A percentile compares a stretch with the other conserved stretches of the same genome.
Evolutionary conservation across 805 yeast genomes (phyloP).

Genomic region (Kuraishia capsulata): DNA sequence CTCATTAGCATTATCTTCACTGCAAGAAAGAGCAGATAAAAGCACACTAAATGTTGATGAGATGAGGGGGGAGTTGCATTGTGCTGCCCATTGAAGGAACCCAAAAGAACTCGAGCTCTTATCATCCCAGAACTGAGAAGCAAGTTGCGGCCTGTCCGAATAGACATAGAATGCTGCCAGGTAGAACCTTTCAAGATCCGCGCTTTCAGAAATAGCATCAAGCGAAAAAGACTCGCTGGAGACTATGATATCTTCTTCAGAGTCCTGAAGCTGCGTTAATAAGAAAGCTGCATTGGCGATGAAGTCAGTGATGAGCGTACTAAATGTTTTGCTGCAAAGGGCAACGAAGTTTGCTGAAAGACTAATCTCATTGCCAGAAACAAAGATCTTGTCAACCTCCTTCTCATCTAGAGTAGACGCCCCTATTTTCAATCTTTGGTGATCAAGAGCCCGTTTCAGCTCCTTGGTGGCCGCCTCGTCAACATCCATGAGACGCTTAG

Average conservation of each 20-base stretch:
- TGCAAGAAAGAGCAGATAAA: conserved; percentile 64
- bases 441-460: not conserved
- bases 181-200: conserved; percentile 85
- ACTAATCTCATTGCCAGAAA: conserved; percentile 11
- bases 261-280: conserved; percentile 57
- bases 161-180: conserved; percentile 65
- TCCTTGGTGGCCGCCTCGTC: conserved; percentile 13
- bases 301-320: conserved; percentile 43
- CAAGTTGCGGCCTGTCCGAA: conserved; percentile 47
- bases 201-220: conserved; percentile 59
- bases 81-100: conserved; percentile 82
- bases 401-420: conserved; percentile 11
- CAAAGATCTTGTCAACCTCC: conserved; percentile 16
- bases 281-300: conserved; percentile 58
- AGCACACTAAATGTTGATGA: conserved; percentile 75
- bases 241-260: conserved; percentile 63
- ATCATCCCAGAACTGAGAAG: conserved; percentile 61
- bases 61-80: conserved; percentile 67
- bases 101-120: conserved; percentile 62
- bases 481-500: conserved; percentile 42
- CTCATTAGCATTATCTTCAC: conserved; percentile 43
- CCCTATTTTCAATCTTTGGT: not conserved
- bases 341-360: conserved; percentile 18
- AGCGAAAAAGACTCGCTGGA: conserved; percentile 46
- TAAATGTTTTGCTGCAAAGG: conserved; percentile 33